Evolutionary conservation across 306 rosid genomes (phyloP), one percentile per base, ranked within the genome.

Genomic region (Casuarina equisetifolia): DNA sequence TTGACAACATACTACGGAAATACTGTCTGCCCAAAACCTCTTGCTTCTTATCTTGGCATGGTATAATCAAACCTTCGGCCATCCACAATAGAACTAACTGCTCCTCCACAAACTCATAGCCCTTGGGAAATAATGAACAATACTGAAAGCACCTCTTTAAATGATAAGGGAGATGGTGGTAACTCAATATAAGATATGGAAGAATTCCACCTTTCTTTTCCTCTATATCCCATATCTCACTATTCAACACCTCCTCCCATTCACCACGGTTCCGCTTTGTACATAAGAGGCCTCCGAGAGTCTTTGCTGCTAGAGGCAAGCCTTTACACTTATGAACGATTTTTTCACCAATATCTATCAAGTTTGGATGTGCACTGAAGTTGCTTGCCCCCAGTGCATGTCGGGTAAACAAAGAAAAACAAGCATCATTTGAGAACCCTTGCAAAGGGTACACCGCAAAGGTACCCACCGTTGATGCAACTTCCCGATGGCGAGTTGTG

Each of bases 101-200:
- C 10, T 70, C 2, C 70, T 78, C 64, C 3, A 25, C 9, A 19
- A 78, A 58, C 3, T 1, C 9, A 5, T 3, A 2, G 40, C 46
- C 51, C 42, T 78, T 78, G 10, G 70, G 70, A 12, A 78, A 50
- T 50, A 78, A n/a, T 3, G 81, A 68, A 48, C 70, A 59, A 8
- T 57, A 78, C 15, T 62, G 70, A 57, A 78, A 78, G 54, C 81
- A 78, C 13, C 43, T 74, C 32, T 48, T 78, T 36, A 70, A 36
- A 3, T 70, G 62, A 6, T 17, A 6, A 2, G 81, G 59, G 17
- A 78, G 63, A 46, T 70, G 43, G 25, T 57, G 35, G 36, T 78
- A 78, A 16, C 81, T 70, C 10, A 78, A 38, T 20, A 46, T 70
- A 43, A 78, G 51, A 2, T 71, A 76, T 45, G 81, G 62, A 20